phyloP scores from a whole-genome alignment of 208 protist genomes.

The Acanthamoeba royreba region DNA sequence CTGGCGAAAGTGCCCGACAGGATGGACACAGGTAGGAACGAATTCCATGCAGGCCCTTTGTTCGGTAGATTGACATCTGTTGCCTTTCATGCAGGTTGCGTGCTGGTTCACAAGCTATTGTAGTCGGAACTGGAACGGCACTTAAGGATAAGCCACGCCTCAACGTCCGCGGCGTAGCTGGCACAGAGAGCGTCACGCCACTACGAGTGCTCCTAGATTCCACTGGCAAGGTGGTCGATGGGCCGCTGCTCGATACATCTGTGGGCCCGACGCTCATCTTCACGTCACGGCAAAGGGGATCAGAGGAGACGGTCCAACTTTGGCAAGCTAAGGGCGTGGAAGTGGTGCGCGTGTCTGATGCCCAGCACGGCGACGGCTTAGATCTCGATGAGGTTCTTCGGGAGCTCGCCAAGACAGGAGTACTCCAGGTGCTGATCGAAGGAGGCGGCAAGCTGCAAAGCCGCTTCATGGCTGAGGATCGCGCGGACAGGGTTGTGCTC shows the following conservation, averaged over 20 bases:
- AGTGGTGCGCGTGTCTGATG: background rate
- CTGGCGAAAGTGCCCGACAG: conserved; percentile 9
- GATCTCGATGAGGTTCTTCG: background rate
- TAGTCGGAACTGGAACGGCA: conserved; percentile 53
- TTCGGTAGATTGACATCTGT: no score
- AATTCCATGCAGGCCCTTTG: no score
- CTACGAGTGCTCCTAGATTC: conserved; percentile 51
- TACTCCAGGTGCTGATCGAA: conserved; percentile 38
- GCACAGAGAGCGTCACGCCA: background rate
- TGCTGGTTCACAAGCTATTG: conserved; percentile 45
- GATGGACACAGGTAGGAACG: background rate
- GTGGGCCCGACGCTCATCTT: conserved; percentile 48
- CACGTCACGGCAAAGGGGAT: background rate
- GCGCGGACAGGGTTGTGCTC: background rate
- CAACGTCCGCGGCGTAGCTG: conserved; percentile 41
- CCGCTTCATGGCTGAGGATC: conserved; percentile 32
- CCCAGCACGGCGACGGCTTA: background rate
- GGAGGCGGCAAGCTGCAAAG: conserved; percentile 47
- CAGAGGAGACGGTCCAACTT: background rate
- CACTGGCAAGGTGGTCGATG: background rate
- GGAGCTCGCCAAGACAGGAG: background rate
- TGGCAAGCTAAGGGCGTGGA: background rate
- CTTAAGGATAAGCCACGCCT: conserved; percentile 46
- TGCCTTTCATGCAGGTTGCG: background rate
- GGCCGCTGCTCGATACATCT: conserved; percentile 6